These are phyloP conservation scores for Coemansia sp. DNA, from an alignment of 192 early-diverging fungal genomes.

Conservation along the genomic window DNA sequence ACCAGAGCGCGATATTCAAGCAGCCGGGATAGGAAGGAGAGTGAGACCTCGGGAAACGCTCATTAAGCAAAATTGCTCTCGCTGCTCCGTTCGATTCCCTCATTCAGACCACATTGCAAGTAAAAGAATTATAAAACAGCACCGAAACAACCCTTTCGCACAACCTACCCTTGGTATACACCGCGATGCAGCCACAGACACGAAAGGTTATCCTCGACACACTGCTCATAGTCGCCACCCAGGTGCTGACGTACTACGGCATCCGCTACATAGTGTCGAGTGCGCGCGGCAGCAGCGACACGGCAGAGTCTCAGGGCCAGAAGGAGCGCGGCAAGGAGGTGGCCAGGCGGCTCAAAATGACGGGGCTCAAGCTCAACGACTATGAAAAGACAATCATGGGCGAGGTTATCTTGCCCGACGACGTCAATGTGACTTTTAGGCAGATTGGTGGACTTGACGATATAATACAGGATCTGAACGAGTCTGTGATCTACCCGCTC, in stretches of 20 bases:
- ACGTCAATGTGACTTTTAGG: slow-evolving; percentile 79
- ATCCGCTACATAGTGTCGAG: slow-evolving; percentile 79
- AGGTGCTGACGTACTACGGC: slow-evolving; percentile 82
- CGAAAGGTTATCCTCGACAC: slow-evolving; percentile 46
- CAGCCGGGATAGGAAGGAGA: too few relatives aligned
- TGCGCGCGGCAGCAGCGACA: slow-evolving; percentile 65
- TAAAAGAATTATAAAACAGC: too few relatives aligned
- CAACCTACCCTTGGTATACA: not conserved
- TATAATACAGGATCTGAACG: slow-evolving; percentile 86
- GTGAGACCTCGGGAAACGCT: too few relatives aligned
- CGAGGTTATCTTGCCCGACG: slow-evolving; percentile 92
- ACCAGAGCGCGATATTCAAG: too few relatives aligned
- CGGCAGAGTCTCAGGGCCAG: slow-evolving; percentile 67
- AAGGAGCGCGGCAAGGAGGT: slow-evolving; percentile 59
- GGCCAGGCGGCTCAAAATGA: slow-evolving; percentile 29
- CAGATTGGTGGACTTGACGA: slow-evolving; percentile 93
- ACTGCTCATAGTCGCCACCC: slow-evolving; percentile 75
- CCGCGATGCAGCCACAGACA: slow-evolving; percentile 46
- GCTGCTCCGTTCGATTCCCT: too few relatives aligned
- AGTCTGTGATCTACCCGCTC: slow-evolving; percentile 95
- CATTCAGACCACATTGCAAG: too few relatives aligned
- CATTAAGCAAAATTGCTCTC: too few relatives aligned
- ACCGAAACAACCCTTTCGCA: not conserved
- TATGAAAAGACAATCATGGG: slow-evolving; percentile 92
- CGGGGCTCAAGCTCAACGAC: slow-evolving; percentile 72